Conservation (phyloP, 192 early-diverging fungal species). For the Podila clonocystis region DNA sequence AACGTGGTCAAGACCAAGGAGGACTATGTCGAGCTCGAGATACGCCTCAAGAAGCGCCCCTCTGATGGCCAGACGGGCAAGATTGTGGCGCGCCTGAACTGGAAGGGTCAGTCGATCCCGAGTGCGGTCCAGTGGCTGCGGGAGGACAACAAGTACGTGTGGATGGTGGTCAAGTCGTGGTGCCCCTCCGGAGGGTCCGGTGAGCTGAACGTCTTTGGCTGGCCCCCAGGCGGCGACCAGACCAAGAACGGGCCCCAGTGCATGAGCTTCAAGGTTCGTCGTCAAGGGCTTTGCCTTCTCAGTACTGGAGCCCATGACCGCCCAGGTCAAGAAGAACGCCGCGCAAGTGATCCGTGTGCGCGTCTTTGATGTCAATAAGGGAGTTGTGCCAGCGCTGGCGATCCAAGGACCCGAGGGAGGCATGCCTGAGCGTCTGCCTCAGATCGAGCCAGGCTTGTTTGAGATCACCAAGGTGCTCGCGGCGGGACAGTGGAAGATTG, state of each 20-base stretch:
- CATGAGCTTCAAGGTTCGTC: slow-evolving; percentile 38
- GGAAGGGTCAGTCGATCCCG: slow-evolving; percentile 45
- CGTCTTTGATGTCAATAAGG: slow-evolving; percentile 47
- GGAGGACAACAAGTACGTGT: slow-evolving; percentile 38
- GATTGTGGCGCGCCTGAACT: slow-evolving; percentile 42
- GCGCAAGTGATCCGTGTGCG: slow-evolving; percentile 36
- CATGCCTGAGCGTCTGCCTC: slow-evolving; percentile 42
- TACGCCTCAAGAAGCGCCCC: slow-evolving; percentile 40
- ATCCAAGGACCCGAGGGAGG: slow-evolving; percentile 40
- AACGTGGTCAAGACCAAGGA: slow-evolving; percentile 36
- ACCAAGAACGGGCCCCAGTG: slow-evolving; percentile 51
- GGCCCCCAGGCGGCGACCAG: slow-evolving; percentile 51
- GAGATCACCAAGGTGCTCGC: slow-evolving; percentile 29
- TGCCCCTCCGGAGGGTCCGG: slow-evolving; percentile 35
- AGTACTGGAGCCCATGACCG: slow-evolving; percentile 37
- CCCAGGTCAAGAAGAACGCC: slow-evolving; percentile 38
- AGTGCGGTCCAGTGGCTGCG: slow-evolving; percentile 24
- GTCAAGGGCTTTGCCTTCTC: slow-evolving; percentile 50
- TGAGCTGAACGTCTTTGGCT: slow-evolving; percentile 50
- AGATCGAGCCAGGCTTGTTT: slow-evolving; percentile 39
- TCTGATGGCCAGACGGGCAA: slow-evolving; percentile 40
- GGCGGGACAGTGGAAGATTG: slow-evolving; percentile 42
- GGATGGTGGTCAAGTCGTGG: slow-evolving; percentile 32
- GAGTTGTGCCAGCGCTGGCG: slow-evolving; percentile 33
- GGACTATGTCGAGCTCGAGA: slow-evolving; percentile 32